Base-by-base conservation (phyloP, 768 basidiomycete genomes). In the Podaxis pistillaris region DNA sequence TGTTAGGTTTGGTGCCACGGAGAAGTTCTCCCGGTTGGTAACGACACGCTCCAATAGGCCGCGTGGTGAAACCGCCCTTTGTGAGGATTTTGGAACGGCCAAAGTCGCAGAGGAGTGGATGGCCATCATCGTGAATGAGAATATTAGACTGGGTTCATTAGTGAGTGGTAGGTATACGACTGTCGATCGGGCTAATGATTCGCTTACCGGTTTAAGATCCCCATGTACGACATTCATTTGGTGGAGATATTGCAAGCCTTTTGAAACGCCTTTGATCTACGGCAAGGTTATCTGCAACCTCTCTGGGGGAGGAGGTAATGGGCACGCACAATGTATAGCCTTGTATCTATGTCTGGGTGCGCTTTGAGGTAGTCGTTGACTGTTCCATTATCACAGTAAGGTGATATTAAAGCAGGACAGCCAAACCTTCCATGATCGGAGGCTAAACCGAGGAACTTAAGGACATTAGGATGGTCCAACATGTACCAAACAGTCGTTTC, bases 231-330 rank as follows among this genome's bases (percentile, higher is more conserved):
- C 61, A 30, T 64, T 47, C 3, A 53, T 50, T 4, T 53, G 40
- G 50, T 70, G 69, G 38, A 70, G 66, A 60, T 68, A 70, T 36
- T 66, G 15, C 3, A 70, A 38, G n/a, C 66, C 69, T 11, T 56
- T 40, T 1, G 65, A 63, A 2, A 67, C 37, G 2, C 63, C 70
- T n/a, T 47, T 30, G n/a, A 19, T 28, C 49, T 9, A 11, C 4
- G 8, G 12, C 2, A 12, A 24, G 11, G 19, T 2, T 8, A 24
- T 19, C 26, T 0, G 11, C 26, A n/a, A 41, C 17, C 2, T 4
- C 51, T 26, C n/a, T 1, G 19, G 1, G 15, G 36, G 17, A 28
- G 19, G 11, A 26, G 17, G 28, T 8, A 36, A 38, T n/a, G 15
- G 17, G 15, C 1, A 58, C 24, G 15, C 53, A 54, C 41, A n/a